These are phyloP conservation scores for Globisporangium recalcitrans DNA, from an alignment of 352 stramenopile species.

Conservation along the genomic window DNA sequence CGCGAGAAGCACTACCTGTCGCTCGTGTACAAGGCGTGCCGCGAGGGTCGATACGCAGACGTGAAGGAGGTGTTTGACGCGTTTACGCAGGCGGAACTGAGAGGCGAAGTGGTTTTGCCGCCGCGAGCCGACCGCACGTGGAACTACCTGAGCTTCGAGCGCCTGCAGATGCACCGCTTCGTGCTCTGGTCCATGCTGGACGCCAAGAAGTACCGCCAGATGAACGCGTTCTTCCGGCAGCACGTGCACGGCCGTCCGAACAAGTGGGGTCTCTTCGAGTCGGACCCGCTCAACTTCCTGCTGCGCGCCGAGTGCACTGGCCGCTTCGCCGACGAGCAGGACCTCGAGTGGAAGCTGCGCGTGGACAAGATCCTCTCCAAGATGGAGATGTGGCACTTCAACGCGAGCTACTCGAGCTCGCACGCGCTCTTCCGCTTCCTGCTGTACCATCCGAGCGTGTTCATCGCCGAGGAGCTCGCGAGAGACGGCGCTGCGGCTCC, in stretches of 20 bases:
- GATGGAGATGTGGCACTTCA: conserved; percentile 33
- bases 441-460: conserved; percentile 42
- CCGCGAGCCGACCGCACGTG: conserved; percentile 29
- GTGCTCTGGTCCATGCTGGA: conserved; percentile 64
- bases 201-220: conserved; percentile 19
- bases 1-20: conserved; percentile 40
- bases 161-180: conserved; percentile 55
- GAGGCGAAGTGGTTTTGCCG: conserved; percentile 19
- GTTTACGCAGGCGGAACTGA: conserved; percentile 33
- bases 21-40: conserved; percentile 59
- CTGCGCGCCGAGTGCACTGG: conserved; percentile 56
- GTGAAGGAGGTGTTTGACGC: conserved; percentile 35
- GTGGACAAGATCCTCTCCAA: conserved; percentile 38
- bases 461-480: conserved; percentile 15
- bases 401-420: conserved; percentile 55
- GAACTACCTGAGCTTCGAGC: conserved; percentile 32
- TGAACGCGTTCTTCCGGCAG: conserved; percentile 38
- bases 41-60: conserved; percentile 25
- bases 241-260: conserved; percentile 45
- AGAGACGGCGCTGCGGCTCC: neutral
- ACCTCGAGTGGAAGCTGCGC: conserved; percentile 26
- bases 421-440: conserved; percentile 61
- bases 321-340: conserved; percentile 30
- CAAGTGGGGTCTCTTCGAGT: conserved; percentile 39
- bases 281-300: conserved; percentile 62